Evolutionary conservation across 495 filamentous ascomycete species (phyloP).

Genomic region (Aspergillus indologenus): DNA sequence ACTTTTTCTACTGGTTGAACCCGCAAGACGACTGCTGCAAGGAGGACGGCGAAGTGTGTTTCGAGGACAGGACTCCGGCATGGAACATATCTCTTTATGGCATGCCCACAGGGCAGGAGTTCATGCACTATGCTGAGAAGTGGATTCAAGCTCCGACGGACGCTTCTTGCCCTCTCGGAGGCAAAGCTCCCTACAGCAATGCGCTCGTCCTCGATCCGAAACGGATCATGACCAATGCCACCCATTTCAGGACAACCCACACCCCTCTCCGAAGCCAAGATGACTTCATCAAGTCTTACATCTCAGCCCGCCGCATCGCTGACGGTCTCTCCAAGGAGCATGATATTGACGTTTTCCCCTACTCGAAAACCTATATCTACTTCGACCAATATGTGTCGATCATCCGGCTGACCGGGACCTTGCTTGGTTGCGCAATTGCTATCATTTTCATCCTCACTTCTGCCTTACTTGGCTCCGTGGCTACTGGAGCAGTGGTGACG

Average conservation of each 20-base stretch:
- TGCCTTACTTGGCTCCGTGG: conserved; percentile 75
- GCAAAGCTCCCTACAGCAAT: conserved; percentile 79
- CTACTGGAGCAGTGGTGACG: conserved; percentile 78
- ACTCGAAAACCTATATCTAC: conserved; percentile 96
- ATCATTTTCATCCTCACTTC: conserved; percentile 78
- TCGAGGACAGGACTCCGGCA: conserved; percentile 65
- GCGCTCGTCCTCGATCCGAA: conserved; percentile 76
- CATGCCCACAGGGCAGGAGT: conserved; percentile 91
- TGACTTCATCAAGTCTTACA: conserved; percentile 92
- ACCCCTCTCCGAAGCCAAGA: conserved; percentile 79
- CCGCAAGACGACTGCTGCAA: conserved; percentile 82
- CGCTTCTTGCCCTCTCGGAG: conserved; percentile 80
- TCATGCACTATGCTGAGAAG: conserved; percentile 74
- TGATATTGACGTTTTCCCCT: conserved; percentile 81
- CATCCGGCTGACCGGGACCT: conserved; percentile 67
- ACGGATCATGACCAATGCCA: conserved; percentile 63
- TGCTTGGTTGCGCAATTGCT: conserved; percentile 77
- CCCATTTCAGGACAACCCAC: conserved; percentile 89
- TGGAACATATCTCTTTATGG: conserved; percentile 88
- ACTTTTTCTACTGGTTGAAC: conserved; percentile 94
- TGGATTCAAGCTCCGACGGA: conserved; percentile 81
- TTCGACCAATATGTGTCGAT: conserved; percentile 95
- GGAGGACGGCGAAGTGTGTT: conserved; percentile 66
- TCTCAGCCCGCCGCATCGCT: conserved; percentile 86
- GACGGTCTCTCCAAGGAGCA: conserved; percentile 63